Evolutionary conservation across 495 filamentous ascomycete species (phyloP).

Genomic region (Trichoderma asperelloides): DNA sequence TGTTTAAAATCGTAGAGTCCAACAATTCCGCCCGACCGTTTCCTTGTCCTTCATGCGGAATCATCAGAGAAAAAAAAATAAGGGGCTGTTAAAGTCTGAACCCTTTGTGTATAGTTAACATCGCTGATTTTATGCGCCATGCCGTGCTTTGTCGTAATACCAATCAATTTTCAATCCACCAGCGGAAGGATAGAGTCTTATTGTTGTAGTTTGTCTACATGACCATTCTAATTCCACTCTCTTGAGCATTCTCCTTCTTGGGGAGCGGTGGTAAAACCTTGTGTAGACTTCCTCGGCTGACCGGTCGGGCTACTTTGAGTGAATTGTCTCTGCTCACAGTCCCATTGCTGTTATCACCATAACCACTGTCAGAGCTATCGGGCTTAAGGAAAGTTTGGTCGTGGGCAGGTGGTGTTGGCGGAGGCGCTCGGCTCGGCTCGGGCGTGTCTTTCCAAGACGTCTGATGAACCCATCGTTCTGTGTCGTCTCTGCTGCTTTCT

Average conservation of each 20-base stretch:
- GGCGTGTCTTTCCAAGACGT: conserved; percentile 24
- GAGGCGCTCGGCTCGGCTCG: conserved; percentile 9
- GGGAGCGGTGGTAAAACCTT: conserved; percentile 11
- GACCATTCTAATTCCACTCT: conserved; percentile 1
- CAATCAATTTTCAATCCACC: conserved; percentile 7
- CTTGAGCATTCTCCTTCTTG: background rate
- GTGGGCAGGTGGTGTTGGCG: conserved; percentile 35
- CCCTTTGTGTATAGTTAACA: background rate
- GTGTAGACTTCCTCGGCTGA: conserved; percentile 9
- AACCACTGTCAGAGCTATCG: conserved; percentile 30
- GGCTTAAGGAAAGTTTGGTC: conserved; percentile 26
- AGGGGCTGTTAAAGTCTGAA: background rate
- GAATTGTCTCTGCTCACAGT: conserved; percentile 14
- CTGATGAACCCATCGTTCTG: conserved; percentile 28
- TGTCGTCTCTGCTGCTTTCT: conserved; percentile 53
- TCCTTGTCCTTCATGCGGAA: conserved; percentile 7
- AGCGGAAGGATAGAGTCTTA: background rate
- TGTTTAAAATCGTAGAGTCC: conserved; percentile 6
- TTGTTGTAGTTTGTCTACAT: background rate
- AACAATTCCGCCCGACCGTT: conserved; percentile 1
- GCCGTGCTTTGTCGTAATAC: conserved; percentile 7
- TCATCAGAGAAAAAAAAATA: background rate
- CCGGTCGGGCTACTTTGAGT: conserved; percentile 12
- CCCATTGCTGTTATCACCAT: conserved; percentile 17
- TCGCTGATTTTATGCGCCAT: conserved; percentile 8